phyloP scores from a whole-genome alignment of 2,329 filamentous ascomycete species.

The Xylaria sp. region DNA sequence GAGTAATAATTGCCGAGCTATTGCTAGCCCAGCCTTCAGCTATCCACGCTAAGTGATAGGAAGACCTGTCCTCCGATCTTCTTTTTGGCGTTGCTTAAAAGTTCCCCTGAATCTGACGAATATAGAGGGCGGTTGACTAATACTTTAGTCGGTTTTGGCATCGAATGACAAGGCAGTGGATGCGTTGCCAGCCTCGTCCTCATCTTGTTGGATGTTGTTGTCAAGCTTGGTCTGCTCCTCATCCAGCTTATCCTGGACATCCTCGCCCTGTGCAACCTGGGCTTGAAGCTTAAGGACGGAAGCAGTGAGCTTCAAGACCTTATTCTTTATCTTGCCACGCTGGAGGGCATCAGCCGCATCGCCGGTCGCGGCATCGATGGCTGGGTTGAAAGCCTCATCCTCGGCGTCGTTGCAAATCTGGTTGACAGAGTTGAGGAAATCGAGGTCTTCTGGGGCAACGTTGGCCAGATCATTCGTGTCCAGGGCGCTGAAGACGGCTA shows the following conservation, averaged over 20 bases:
- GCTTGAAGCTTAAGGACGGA: conserved; percentile 62
- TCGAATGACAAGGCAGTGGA: conserved; percentile 55
- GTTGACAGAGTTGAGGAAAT: conserved; percentile 63
- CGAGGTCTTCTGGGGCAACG: conserved; percentile 60
- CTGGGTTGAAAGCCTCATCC: conserved; percentile 63
- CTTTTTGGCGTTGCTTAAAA: neutral
- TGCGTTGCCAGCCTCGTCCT: conserved; percentile 58
- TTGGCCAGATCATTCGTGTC: conserved; percentile 55
- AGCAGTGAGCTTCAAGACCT: conserved; percentile 67
- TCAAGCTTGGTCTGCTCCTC: conserved; percentile 63
- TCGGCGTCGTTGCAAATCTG: conserved; percentile 65
- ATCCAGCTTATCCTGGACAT: conserved; percentile 57
- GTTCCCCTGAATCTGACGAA: neutral
- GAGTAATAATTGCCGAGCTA: conserved; percentile 3
- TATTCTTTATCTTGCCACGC: conserved; percentile 70
- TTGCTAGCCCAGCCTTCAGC: neutral
- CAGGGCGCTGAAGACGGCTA: conserved; percentile 54
- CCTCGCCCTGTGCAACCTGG: conserved; percentile 62
- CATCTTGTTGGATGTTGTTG: conserved; percentile 63
- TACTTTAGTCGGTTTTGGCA: conserved; percentile 45
- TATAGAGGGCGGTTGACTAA: no score
- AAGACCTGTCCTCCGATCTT: conserved; percentile 11
- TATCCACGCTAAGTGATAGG: conserved; percentile 13
- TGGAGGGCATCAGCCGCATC: conserved; percentile 60
- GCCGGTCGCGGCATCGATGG: conserved; percentile 60